Percentiles rank a stretch among this genome's conserved stretches.
phyloP scores from a whole-genome alignment of 2,329 filamentous ascomycete species.

The Colletotrichum sp. region DNA sequence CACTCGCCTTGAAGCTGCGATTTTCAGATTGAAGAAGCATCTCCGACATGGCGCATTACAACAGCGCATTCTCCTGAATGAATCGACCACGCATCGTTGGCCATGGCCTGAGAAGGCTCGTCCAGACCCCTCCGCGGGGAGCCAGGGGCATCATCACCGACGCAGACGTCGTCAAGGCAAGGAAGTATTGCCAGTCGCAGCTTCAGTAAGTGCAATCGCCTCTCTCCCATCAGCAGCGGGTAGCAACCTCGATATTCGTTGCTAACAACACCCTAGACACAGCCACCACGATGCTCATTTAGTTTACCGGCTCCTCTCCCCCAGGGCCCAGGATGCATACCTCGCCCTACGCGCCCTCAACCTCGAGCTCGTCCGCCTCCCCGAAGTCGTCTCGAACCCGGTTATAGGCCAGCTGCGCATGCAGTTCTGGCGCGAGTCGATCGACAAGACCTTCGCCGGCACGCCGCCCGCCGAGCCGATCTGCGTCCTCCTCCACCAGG shows the following conservation, averaged over 20 bases:
- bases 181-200: conserved; percentile 59
- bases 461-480: conserved; percentile 89
- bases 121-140: conserved; percentile 23
- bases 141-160: conserved; percentile 47
- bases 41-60: conserved; percentile 22
- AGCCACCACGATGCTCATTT: conserved; percentile 90
- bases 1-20: background rate
- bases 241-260: background rate
- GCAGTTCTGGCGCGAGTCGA: conserved; percentile 91
- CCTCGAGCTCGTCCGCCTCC: conserved; percentile 86
- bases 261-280: conserved; percentile 57
- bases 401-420: conserved; percentile 87
- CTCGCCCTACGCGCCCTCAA: conserved; percentile 92
- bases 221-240: background rate
- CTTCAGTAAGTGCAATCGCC: conserved; percentile 45
- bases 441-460: conserved; percentile 79
- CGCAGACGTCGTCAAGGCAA: conserved; percentile 56
- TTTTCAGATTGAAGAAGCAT: background rate
- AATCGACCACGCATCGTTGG: conserved; percentile 39
- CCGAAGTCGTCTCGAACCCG: conserved; percentile 88
- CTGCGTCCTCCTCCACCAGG: conserved; percentile 80
- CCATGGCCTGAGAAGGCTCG: conserved; percentile 43
- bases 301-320: conserved; percentile 83
- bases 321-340: conserved; percentile 79
- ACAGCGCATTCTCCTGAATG: conserved; percentile 37